Evolutionary conservation across 2,329 filamentous ascomycete genomes (phyloP).

Genomic region (Dothideomycetes sp.): DNA sequence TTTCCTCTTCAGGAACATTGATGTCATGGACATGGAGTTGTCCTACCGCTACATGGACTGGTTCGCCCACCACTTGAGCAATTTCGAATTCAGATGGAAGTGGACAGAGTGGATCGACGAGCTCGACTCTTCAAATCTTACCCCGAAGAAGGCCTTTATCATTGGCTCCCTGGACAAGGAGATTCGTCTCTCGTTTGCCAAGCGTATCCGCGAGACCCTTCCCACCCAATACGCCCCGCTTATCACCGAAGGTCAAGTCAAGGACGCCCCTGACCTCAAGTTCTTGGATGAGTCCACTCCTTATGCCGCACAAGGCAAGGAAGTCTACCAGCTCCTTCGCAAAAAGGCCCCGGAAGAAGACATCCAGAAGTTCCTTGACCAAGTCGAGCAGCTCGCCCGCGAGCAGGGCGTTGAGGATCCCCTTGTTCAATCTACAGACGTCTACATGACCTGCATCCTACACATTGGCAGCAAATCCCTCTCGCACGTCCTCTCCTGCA

Average conservation of each 20-base stretch:
- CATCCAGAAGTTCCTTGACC: constrained; percentile 68
- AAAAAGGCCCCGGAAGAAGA: constrained; percentile 80
- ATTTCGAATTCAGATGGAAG: constrained; percentile 99
- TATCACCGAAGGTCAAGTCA: constrained; percentile 79
- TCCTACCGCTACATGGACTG: constrained; percentile 85
- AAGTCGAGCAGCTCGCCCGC: constrained; percentile 68
- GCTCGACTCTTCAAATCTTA: constrained; percentile 60
- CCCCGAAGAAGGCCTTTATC: constrained; percentile 91
- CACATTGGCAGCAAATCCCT: constrained; percentile 91
- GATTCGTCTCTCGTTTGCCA: constrained; percentile 89
- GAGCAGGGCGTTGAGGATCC: constrained; percentile 61
- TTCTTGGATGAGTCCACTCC: constrained; percentile 66
- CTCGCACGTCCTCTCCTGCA: constrained; percentile 88
- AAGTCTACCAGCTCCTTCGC: constrained; percentile 66
- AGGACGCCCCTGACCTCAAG: constrained; percentile 94
- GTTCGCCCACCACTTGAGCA: constrained; percentile 96
- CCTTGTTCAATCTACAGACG: constrained; percentile 78
- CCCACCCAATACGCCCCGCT: constrained; percentile 72
- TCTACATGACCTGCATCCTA: constrained; percentile 87
- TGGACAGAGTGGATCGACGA: constrained; percentile 96
- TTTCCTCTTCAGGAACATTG: constrained; percentile 73
- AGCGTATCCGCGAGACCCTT: constrained; percentile 87
- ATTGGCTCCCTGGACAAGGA: constrained; percentile 87
- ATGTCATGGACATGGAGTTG: constrained; percentile 78
- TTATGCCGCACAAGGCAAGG: constrained; percentile 73